Conservation (phyloP, 2,329 filamentous ascomycete genomes). For the Sclerotinia borealis region DNA sequence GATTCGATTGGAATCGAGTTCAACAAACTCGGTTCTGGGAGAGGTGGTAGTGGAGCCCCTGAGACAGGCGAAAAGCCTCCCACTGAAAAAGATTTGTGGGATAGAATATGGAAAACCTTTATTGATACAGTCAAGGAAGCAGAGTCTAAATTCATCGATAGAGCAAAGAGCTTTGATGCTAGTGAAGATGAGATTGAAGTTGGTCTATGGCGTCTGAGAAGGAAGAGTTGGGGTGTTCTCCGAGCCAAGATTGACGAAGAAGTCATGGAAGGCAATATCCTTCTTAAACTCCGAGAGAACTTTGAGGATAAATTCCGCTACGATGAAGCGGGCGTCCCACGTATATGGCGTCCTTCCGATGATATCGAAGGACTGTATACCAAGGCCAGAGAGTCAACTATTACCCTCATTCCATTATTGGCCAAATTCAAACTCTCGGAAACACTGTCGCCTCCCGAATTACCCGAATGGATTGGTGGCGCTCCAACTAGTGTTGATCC, state of each 20-base stretch:
- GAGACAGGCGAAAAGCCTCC: slow-evolving; percentile 66
- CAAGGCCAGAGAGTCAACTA: slow-evolving; percentile 82
- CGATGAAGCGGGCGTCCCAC: slow-evolving; percentile 86
- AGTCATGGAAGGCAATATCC: slow-evolving; percentile 93
- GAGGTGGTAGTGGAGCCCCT: slow-evolving; percentile 74
- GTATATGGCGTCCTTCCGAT: slow-evolving; percentile 94
- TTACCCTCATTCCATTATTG: slow-evolving; percentile 83
- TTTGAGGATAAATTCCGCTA: slow-evolving; percentile 99
- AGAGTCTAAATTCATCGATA: slow-evolving; percentile 76
- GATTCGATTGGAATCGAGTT: slow-evolving; percentile 91
- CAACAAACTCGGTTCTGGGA: slow-evolving; percentile 87
- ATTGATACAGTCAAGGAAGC: slow-evolving; percentile 77
- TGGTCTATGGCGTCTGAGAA: slow-evolving; percentile 83
- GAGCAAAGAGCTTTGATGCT: slow-evolving; percentile 90
- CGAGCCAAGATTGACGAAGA: slow-evolving; percentile 92
- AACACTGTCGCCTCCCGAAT: slow-evolving; percentile 71
- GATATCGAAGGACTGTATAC: slow-evolving; percentile 97
- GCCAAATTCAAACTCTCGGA: slow-evolving; percentile 73
- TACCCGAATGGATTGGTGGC: slow-evolving; percentile 75
- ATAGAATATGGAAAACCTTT: slow-evolving; percentile 88
- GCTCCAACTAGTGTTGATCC: slow-evolving; percentile 68
- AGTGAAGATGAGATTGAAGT: slow-evolving; percentile 86
- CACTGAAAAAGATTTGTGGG: slow-evolving; percentile 88
- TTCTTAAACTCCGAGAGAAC: slow-evolving; percentile 93
- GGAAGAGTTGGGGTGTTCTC: slow-evolving; percentile 91